Evolutionary conservation across 1,139 yeast species (phyloP).

Genomic region (Yamadazyma taylorii): DNA sequence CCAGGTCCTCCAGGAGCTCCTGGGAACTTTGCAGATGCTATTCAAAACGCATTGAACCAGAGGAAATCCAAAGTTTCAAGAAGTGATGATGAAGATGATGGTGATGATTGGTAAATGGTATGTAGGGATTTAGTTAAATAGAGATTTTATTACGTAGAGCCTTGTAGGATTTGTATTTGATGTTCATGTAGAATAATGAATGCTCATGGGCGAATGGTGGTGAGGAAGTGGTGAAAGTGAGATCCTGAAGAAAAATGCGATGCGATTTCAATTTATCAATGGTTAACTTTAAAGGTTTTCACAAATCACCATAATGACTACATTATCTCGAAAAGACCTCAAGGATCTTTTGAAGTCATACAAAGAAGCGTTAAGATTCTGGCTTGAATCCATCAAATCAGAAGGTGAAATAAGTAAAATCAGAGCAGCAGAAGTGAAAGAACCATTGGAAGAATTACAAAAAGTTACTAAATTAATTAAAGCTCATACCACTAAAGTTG

Average conservation of each 20-base stretch:
- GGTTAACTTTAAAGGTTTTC: too few relatives aligned
- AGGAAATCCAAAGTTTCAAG: slow-evolving; percentile 81
- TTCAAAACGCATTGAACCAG: slow-evolving; percentile 80
- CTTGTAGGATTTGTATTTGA: too few relatives aligned
- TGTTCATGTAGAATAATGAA: too few relatives aligned
- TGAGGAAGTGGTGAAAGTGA: too few relatives aligned
- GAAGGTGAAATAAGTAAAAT: slow-evolving; percentile 14
- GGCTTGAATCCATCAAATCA: slow-evolving; percentile 23
- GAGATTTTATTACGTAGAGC: too few relatives aligned
- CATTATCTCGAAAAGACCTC: slow-evolving; percentile 22
- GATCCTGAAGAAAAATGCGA: too few relatives aligned
- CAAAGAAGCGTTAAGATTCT: slow-evolving; percentile 35
- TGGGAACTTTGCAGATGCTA: slow-evolving; percentile 76
- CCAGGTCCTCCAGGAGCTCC: slow-evolving; percentile 44
- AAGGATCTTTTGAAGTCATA: slow-evolving; percentile 29
- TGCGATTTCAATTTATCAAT: too few relatives aligned
- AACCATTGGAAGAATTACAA: slow-evolving; percentile 55
- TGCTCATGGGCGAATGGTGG: too few relatives aligned
- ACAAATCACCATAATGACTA: too few relatives aligned
- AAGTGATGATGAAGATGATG: slow-evolving; percentile 86
- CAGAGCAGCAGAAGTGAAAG: slow-evolving; percentile 35
- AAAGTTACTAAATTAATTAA: slow-evolving; percentile 62
- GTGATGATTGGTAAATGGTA: slow-evolving; percentile 33
- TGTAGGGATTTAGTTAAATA: not conserved
- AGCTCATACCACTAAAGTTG: slow-evolving; percentile 80